Base-by-base conservation (phyloP, 176 grass and related monocot genomes). In the Saccharum officinarum region DNA sequence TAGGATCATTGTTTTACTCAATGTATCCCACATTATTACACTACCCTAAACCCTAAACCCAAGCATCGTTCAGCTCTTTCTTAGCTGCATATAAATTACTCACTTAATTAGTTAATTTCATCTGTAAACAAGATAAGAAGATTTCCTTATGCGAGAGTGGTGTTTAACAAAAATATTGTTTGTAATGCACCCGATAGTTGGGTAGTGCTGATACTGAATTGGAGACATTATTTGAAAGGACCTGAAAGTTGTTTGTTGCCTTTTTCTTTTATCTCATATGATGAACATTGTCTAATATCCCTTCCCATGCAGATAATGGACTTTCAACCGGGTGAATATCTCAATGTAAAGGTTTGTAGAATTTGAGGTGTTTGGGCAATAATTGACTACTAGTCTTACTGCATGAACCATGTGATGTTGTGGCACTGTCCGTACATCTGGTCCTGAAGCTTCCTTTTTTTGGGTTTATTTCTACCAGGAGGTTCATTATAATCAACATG, bases 401-500 rank as follows among this genome's bases (percentile, higher is more conserved):
- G 28, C 78, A 71, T n/a, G 42, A 70, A 81, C 25, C 45, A 18
- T 70, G 36, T 72, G 25, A 60, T 60, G 49, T 40, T 40, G n/a
- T 73, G 47, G 37, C 26, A 61, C 42, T 45, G 44, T 73, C 37
- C 13, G 2, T 10, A 20, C 9, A 78, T 82, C 47, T 34, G 49
- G 60, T 87, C 82, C 10, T 78, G 7, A 80, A 80, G 36, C 30
- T 74, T 77, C 33, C 62, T 77, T 40, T 30, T 54, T 72, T 77
- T 78, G 67, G 9, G 20, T 82, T 89, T 65, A 80, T 69, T 89
- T 42, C 20, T 81, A 79, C 61, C 57, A 98, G 97, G 93, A 95
- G 78, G 93, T 98, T 90, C 97, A 98, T 87, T 98, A 98, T 79
- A 98, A 95, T 95, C 97, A 98, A 74, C 97, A 98, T 71, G 97